A percentile compares a stretch with the other conserved stretches of the same genome.
Conservation (phyloP, 2,329 filamentous ascomycete genomes). For the Neonectria magnoliae region DNA sequence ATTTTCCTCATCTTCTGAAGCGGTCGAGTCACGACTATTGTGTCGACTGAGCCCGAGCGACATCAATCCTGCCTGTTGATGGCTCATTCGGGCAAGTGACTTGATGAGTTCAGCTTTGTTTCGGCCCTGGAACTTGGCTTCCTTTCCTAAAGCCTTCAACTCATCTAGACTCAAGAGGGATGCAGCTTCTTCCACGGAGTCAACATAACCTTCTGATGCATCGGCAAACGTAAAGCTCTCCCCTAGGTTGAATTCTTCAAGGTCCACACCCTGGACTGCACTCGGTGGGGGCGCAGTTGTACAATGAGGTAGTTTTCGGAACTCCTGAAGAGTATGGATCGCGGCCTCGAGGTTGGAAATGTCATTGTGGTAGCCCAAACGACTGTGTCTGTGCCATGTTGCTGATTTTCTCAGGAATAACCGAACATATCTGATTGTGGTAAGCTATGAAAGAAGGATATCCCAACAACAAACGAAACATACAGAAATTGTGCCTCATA, state of each 20-base stretch:
- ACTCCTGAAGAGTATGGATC: conserved; percentile 70
- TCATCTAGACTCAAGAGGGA: conserved; percentile 87
- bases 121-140: conserved; percentile 86
- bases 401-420: conserved; percentile 92
- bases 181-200: conserved; percentile 83
- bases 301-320: conserved; percentile 62
- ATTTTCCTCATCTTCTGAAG: conserved; percentile 56
- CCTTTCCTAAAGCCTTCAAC: conserved; percentile 83
- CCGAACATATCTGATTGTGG: conserved; percentile 77
- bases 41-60: conserved; percentile 74
- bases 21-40: conserved; percentile 65
- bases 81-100: conserved; percentile 78
- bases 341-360: conserved; percentile 78
- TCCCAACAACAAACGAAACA: conserved; percentile 43
- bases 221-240: conserved; percentile 82
- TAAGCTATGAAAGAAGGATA: conserved; percentile 16
- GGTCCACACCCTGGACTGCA: conserved; percentile 44
- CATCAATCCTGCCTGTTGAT: conserved; percentile 78
- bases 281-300: conserved; percentile 27
- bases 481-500: conserved; percentile 95
- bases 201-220: conserved; percentile 76
- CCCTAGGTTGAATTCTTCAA: conserved; percentile 59
- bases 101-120: conserved; percentile 84
- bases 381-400: conserved; percentile 85
- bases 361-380: conserved; percentile 83